These are phyloP conservation scores for Peronospora belbahrii DNA, from an alignment of 352 stramenopile species.

Conservation along the genomic window DNA sequence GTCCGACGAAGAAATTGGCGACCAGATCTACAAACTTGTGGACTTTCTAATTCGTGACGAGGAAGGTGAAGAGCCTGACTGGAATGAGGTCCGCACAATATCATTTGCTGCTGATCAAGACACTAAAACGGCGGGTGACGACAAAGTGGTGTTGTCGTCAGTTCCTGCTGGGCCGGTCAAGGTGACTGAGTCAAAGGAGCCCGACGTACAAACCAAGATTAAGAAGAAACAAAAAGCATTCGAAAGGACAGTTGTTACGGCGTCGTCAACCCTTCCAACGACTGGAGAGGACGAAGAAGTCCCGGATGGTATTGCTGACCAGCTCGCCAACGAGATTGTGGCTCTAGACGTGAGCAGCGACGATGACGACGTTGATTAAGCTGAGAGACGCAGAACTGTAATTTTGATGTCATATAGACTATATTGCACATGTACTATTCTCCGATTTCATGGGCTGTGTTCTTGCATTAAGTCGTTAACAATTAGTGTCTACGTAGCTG, in stretches of 20 bases:
- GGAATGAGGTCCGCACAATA: conserved; percentile 64
- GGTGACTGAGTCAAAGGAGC: conserved; percentile 12
- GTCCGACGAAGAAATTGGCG: conserved; percentile 69
- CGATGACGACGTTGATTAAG: conserved; percentile 63
- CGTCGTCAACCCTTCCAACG: conserved; percentile 31
- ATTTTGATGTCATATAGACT: conserved; percentile 17
- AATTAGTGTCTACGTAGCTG: background rate
- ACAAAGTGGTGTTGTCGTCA: conserved; percentile 12
- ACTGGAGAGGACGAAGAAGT: conserved; percentile 58
- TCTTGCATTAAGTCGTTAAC: conserved; percentile 7
- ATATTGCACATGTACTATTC: conserved; percentile 5
- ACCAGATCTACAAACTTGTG: conserved; percentile 87
- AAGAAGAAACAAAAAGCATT: conserved; percentile 12
- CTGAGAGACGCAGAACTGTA: background rate
- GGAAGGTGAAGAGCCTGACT: conserved; percentile 80
- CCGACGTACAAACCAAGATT: conserved; percentile 11
- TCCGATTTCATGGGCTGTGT: background rate
- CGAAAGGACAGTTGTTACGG: conserved; percentile 11
- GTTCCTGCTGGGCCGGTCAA: conserved; percentile 10
- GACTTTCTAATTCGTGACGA: conserved; percentile 84
- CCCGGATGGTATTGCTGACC: conserved; percentile 52
- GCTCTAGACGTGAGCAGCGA: conserved; percentile 80
- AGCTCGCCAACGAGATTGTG: conserved; percentile 58
- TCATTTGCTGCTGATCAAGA: conserved; percentile 49
- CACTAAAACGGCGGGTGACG: conserved; percentile 28